Percentiles rank a stretch among this genome's conserved stretches.
Evolutionary conservation across 2,329 filamentous ascomycete genomes (phyloP).

Genomic region (Fusarium solani-melongenae): DNA sequence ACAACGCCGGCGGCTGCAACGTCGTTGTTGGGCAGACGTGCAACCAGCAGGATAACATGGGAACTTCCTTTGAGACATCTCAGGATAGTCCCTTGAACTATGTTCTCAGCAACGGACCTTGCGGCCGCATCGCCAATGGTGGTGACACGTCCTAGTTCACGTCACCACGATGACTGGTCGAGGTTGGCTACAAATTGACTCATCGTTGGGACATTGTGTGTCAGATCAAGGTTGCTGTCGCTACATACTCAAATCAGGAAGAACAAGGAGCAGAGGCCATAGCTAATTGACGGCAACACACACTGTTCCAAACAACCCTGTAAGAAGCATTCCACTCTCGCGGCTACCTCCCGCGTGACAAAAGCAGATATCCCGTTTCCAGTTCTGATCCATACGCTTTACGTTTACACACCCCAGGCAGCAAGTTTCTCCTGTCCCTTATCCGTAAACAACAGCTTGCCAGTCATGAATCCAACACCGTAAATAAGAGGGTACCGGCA

Average conservation of each 20-base stretch:
- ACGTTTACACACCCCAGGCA: neutral
- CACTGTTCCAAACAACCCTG: neutral
- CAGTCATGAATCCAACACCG: neutral
- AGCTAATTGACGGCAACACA: neutral
- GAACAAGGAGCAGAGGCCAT: neutral
- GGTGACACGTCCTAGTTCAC: neutral
- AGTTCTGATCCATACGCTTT: neutral
- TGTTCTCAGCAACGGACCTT: neutral
- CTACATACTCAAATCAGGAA: neutral
- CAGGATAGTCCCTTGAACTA: neutral
- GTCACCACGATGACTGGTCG: neutral
- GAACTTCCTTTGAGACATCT: neutral
- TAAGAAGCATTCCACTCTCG: neutral
- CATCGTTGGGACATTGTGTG: neutral
- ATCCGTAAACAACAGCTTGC: neutral
- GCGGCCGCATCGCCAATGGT: neutral
- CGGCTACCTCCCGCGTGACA: neutral
- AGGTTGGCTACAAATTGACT: neutral
- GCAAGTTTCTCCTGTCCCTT: neutral
- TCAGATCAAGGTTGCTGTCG: neutral
- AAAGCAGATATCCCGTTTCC: neutral
- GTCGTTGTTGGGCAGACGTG: neutral
- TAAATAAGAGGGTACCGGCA: constrained; percentile 11
- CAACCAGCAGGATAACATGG: neutral
- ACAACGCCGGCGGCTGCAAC: neutral